phyloP scores from a whole-genome alignment of 352 stramenopile species.

The Aphanomyces invadans region DNA sequence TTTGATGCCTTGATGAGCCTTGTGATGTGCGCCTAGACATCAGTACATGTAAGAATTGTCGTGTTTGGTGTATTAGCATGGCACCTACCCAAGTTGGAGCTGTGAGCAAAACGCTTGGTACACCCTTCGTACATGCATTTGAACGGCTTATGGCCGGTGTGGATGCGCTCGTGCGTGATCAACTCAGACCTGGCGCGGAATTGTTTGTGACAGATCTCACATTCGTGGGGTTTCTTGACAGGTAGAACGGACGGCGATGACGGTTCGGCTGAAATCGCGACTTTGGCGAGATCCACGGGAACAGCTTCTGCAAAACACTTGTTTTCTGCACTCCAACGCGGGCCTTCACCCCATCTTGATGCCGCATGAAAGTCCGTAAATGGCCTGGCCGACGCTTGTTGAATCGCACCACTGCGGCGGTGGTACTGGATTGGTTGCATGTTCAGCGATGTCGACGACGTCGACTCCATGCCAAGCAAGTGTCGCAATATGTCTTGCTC shows the following conservation, averaged over 20 bases:
- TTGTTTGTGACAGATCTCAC: conserved; percentile 30
- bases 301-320: neutral
- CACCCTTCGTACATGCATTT: conserved; percentile 35
- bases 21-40: conserved; percentile 27
- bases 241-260: neutral
- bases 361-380: neutral
- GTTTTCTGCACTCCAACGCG: neutral
- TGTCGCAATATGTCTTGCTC: conserved; percentile 14
- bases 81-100: conserved; percentile 23
- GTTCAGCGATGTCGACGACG: neutral
- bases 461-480: conserved; percentile 7
- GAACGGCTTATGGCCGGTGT: conserved; percentile 35
- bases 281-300: neutral
- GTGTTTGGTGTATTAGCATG: neutral
- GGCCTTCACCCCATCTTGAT: neutral
- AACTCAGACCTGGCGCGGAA: conserved; percentile 39
- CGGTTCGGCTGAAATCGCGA: neutral
- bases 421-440: neutral
- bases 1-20: conserved; percentile 37
- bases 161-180: conserved; percentile 36
- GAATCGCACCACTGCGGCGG: neutral
- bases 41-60: too few species aligned
- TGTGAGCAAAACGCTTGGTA: conserved; percentile 33
- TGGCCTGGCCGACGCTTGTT: neutral
- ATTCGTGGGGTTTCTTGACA: conserved; percentile 18